These are phyloP conservation scores for Picea mariana DNA, from an alignment of 83 land plant species.

Conservation along the genomic window DNA sequence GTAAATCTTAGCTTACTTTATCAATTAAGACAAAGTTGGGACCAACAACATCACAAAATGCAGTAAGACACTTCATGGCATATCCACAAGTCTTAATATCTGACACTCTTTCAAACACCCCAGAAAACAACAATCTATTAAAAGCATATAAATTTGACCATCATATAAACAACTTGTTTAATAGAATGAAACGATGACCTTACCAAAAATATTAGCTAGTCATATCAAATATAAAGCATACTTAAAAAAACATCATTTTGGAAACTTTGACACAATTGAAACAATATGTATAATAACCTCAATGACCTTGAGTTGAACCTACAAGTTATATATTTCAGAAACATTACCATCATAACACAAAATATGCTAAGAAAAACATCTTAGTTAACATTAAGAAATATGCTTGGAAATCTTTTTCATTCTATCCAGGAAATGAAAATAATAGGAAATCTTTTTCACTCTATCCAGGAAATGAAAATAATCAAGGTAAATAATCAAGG, in stretches of 20 bases:
- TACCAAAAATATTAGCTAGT: too few species aligned
- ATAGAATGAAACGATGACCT: neutral
- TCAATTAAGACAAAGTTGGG: constrained; percentile 96
- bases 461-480: constrained; percentile 97
- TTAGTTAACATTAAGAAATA: neutral
- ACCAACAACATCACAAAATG: constrained; percentile 96
- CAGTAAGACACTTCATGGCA: constrained; percentile 93
- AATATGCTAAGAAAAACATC: neutral
- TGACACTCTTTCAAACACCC: constrained; percentile 87
- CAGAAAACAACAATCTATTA: constrained; percentile 27
- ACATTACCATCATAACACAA: constrained; percentile 2
- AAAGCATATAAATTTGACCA: neutral
- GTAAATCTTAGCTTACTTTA: constrained; percentile 49
- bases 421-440: constrained; percentile 96
- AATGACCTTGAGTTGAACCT: constrained; percentile 98
- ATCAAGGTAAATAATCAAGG: too few species aligned
- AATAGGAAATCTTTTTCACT: constrained; percentile 96
- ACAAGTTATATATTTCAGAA: constrained; percentile 10
- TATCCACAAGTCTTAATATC: constrained; percentile 88
- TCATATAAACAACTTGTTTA: neutral
- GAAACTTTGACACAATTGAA: constrained; percentile 64
- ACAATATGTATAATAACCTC: constrained; percentile 84
- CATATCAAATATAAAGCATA: constrained; percentile 13
- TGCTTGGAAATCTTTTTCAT: constrained; percentile 98
- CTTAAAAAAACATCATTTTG: constrained; percentile 84